Percentiles rank a stretch among this genome's conserved stretches.
These are phyloP conservation scores for Styphnolobium japonicum DNA, from an alignment of 306 rosid genomes.

Conservation along the genomic window DNA sequence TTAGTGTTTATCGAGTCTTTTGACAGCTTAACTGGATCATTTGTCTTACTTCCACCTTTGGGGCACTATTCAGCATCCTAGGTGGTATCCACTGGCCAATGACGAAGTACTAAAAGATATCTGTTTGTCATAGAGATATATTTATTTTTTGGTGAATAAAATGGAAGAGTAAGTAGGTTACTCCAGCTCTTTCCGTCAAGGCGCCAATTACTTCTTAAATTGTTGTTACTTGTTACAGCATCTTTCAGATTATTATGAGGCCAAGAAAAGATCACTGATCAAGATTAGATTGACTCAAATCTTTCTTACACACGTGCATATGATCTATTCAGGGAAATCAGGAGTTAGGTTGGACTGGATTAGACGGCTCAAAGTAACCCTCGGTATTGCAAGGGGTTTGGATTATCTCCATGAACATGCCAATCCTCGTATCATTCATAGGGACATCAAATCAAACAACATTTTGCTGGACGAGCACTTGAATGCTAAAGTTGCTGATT, in stretches of 20 bases:
- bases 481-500: conserved; percentile 51
- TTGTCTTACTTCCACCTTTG: no score
- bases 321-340: conserved; percentile 36
- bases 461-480: conserved; percentile 41
- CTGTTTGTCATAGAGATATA: background rate
- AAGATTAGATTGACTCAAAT: background rate
- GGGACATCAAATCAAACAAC: conserved; percentile 53
- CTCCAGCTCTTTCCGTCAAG: no score
- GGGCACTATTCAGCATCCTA: no score
- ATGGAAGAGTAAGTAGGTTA: no score
- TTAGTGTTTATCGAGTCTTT: background rate
- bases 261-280: background rate
- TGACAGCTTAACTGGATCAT: background rate
- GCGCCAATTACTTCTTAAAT: no score
- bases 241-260: background rate
- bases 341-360: conserved; percentile 50
- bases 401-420: conserved; percentile 52
- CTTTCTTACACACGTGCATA: background rate
- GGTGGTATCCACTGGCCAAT: no score
- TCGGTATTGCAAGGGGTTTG: conserved; percentile 50
- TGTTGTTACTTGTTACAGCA: no score
- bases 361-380: conserved; percentile 39
- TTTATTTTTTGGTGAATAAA: no score
- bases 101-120: no score
- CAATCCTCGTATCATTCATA: conserved; percentile 53